Base-by-base conservation (phyloP, 306 rosid genomes). In the Chamaecrista fasciculata region DNA sequence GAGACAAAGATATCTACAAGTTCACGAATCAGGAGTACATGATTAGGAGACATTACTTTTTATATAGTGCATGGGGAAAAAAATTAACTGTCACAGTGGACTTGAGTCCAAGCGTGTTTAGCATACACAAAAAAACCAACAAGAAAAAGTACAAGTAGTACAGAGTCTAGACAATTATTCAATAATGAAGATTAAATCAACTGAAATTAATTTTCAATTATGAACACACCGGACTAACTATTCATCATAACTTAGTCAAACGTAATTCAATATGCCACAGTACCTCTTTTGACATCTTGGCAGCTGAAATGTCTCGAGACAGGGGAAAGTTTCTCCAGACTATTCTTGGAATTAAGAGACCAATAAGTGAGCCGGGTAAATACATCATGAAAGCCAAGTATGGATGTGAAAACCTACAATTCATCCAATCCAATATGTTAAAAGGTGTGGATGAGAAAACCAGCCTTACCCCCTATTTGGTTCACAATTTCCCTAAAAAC, bases 351-450 rank as follows among this genome's bases (percentile, higher is more conserved):
- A 85, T 85, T 76, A 91, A 66, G 70, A 91, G 71, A 81, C 99
- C 99, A 70, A 86, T 63, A 53, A 95, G 88, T 51, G 96, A 82
- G 67, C 86, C 69, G 43, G 99, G 99, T 66, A 89, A 20, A 79
- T 88, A 95, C 99, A 95, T 95, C 84, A 81, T 15, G 78, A 84
- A 91, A 81, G 99, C 99, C 95, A 95, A 80, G 73, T 75, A 84
- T 24, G 99, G 99, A 79, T 73, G 91, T 67, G 95, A 86, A 75
- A 91, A 95, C 99, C 99, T 95, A 85, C 78, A 73, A 77, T 78
- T 50, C 61, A 67, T 68, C 72, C 64, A 69, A 67, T 65, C 70
- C 66, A 69, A 64, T 48, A 72, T 34, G 74, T 82, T 73, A 67
- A 79, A 70, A 79, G 75, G 56, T 60, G 64, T 62, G 15, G 48